phyloP scores from a whole-genome alignment of 1,284 basidiomycete genomes.

The Melampsora larici-populina region DNA sequence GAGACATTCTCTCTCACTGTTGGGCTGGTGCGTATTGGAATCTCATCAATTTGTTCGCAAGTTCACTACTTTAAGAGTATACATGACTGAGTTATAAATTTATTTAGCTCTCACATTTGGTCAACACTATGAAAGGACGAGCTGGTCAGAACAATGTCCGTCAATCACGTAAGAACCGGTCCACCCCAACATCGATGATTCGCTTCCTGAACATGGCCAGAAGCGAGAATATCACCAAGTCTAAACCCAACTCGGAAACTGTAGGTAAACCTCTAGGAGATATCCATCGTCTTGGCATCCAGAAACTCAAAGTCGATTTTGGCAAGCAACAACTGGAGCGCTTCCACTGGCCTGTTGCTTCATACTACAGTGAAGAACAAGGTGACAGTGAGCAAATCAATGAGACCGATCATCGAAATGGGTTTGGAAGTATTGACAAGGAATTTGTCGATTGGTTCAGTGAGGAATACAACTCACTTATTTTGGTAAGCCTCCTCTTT shows the following conservation, averaged over 20 bases:
- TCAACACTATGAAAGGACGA: background rate
- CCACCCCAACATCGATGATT: background rate
- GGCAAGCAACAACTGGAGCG: too few relatives aligned
- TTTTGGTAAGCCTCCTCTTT: too few relatives aligned
- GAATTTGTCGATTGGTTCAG: too few relatives aligned
- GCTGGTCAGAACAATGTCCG: background rate
- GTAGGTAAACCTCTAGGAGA: background rate
- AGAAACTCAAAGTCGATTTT: too few relatives aligned
- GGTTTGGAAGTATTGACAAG: too few relatives aligned
- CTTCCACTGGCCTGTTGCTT: too few relatives aligned
- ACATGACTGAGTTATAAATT: background rate
- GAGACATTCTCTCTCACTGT: constrained; percentile 7
- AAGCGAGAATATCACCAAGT: background rate
- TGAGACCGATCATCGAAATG: too few relatives aligned
- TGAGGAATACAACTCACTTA: too few relatives aligned
- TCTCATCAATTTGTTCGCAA: background rate
- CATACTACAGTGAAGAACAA: too few relatives aligned
- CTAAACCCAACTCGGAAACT: background rate
- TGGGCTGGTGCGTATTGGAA: background rate
- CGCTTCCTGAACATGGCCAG: background rate
- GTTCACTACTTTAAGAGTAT: too few relatives aligned
- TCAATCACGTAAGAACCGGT: background rate
- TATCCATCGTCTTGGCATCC: background rate
- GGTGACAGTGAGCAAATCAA: too few relatives aligned
- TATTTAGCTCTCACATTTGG: background rate